Conservation (phyloP, 495 filamentous ascomycete genomes). For the Aspergillus leporis region DNA sequence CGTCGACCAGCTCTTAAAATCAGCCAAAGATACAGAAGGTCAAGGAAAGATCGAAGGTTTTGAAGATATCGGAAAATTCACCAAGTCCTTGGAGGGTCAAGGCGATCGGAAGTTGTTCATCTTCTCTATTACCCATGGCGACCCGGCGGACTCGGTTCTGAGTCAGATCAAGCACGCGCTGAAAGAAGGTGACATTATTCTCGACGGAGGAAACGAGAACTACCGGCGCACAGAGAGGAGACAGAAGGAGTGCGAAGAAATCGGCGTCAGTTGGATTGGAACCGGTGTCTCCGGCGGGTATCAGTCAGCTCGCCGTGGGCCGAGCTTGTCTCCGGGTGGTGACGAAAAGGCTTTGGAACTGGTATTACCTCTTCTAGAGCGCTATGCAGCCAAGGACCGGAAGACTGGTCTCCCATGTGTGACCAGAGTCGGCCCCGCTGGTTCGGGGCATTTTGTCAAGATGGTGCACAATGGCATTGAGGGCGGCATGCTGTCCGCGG, state of each 20-base stretch:
- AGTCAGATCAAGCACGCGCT: conserved; percentile 56
- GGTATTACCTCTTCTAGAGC: conserved; percentile 64
- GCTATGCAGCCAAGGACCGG: conserved; percentile 60
- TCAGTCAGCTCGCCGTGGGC: conserved; percentile 64
- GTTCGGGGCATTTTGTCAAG: conserved; percentile 72
- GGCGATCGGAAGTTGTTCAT: conserved; percentile 53
- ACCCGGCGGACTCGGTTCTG: conserved; percentile 65
- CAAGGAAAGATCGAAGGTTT: conserved; percentile 38
- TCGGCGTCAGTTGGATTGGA: conserved; percentile 64
- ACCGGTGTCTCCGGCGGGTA: conserved; percentile 72
- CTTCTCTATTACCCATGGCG: conserved; percentile 70
- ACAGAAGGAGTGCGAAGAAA: conserved; percentile 54
- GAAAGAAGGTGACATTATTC: conserved; percentile 64
- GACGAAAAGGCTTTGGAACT: conserved; percentile 55
- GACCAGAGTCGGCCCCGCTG: conserved; percentile 58
- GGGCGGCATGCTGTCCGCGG: conserved; percentile 64
- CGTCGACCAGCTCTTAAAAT: conserved; percentile 41
- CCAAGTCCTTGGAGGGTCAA: conserved; percentile 37
- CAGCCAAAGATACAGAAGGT: conserved; percentile 26
- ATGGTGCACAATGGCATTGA: conserved; percentile 81
- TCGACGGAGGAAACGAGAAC: conserved; percentile 73
- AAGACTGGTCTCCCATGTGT: conserved; percentile 62
- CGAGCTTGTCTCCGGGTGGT: conserved; percentile 66
- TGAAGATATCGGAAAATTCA: conserved; percentile 41
- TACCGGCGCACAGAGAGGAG: conserved; percentile 66